Evolutionary conservation across 163 green algal genomes (phyloP).

Genomic region (Smithsoniella earleae): DNA sequence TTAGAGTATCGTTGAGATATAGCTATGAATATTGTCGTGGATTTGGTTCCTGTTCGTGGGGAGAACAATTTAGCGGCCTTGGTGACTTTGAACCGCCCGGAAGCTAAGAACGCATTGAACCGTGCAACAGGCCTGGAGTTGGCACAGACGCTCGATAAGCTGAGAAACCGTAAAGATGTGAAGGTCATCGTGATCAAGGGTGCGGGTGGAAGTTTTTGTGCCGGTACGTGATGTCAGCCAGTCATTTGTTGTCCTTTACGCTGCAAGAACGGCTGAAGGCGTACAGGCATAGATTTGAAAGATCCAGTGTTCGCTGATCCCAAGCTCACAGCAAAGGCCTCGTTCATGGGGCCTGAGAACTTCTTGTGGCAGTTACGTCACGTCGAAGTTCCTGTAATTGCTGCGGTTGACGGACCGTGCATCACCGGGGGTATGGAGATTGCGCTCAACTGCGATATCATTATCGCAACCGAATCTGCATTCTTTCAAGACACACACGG

Average conservation of each 20-base stretch:
- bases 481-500: conserved; percentile 29
- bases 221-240: not conserved
- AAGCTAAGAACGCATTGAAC: conserved; percentile 15
- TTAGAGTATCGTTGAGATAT: too few species aligned
- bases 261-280: not conserved
- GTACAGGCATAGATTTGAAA: conserved; percentile 1
- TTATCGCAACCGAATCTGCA: conserved; percentile 24
- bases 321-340: conserved; percentile 15
- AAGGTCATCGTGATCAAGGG: not conserved
- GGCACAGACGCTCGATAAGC: not conserved
- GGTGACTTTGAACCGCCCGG: conserved; percentile 5
- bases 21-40: too few species aligned
- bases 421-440: conserved; percentile 31
- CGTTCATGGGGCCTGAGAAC: conserved; percentile 28
- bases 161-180: not conserved
- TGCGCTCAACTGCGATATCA: conserved; percentile 31
- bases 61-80: too few species aligned
- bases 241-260: not conserved
- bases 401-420: conserved; percentile 25
- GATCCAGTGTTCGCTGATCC: conserved; percentile 32
- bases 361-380: conserved; percentile 32
- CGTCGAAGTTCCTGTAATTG: conserved; percentile 18
- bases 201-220: not conserved
- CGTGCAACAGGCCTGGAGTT: not conserved
- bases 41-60: too few species aligned